Evolutionary conservation across 768 basidiomycete genomes (phyloP), one percentile per base, ranked within the genome.

Genomic region (Hygrophoropsis aurantiaca): DNA sequence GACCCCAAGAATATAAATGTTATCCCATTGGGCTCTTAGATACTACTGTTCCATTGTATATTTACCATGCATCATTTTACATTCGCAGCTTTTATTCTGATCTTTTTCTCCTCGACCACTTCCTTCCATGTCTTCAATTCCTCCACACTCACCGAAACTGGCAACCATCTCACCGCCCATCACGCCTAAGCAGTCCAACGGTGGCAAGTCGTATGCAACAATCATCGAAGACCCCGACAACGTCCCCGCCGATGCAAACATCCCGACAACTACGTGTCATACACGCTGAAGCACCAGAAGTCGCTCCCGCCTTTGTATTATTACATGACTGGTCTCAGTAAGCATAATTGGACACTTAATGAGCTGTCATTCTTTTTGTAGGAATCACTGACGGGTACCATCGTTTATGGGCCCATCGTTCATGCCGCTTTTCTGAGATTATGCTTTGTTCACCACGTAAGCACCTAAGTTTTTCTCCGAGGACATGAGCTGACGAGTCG

Each of bases 311-410:
- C 87, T 1, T 69, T 81, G 35, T 90, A 87, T 68, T 90, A 90
- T 65, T 87, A 79, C 62, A 70, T 84, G 62, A 90, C 87, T 7
- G 95, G 94, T 30, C 77, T 95, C 13, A 92, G 90, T 83, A 62
- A 56, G 79, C 73, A 44, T 50, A 19, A 6, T 30, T 20, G n/a
- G n/a, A n/a, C n/a, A n/a, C n/a, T n/a, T n/a, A n/a, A 18, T 47
- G 43, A 40, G 39, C n/a, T n/a, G 36, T 6, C 20, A 20, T 21
- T 11, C 39, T 15, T 11, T 42, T 24, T 42, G 8, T 42, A 84
- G 82, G 90, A 20, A 91, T 94, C 50, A 93, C 90, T 0, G 90
- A 90, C 9, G 95, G 97, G 11, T 99, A 98, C 70, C 97, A 99
- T 61, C 84, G 97, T 47, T 79, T 98, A 1, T 99, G 94, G 94